Percentiles rank a stretch among this genome's conserved stretches.
Conservation (phyloP, 768 basidiomycete genomes). For the Mycena albidolilacea region DNA sequence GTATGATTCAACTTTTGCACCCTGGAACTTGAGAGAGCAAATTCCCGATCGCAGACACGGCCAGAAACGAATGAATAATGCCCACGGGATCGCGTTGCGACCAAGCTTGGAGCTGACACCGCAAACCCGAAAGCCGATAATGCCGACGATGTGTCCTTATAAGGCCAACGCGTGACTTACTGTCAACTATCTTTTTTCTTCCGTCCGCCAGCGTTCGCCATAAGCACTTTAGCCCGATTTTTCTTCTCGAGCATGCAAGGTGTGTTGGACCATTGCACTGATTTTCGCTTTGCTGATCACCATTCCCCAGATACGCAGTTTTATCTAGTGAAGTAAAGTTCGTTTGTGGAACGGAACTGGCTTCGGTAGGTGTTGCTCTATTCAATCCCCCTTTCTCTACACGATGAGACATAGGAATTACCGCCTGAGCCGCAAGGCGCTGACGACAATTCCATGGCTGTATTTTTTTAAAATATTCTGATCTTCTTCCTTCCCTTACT, state of each 20-base stretch:
- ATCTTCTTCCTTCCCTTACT: constrained; percentile 41
- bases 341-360: background rate
- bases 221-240: background rate
- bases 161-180: background rate
- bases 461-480: constrained; percentile 71
- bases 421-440: constrained; percentile 77
- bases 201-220: background rate
- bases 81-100: too few relatives aligned
- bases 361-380: background rate
- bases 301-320: background rate
- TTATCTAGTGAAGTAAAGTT: background rate
- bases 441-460: constrained; percentile 90
- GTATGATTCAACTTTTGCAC: too few relatives aligned
- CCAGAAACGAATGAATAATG: too few relatives aligned
- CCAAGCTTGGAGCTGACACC: background rate
- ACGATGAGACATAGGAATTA: constrained; percentile 86
- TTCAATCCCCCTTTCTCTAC: constrained; percentile 17
- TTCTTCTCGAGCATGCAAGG: background rate
- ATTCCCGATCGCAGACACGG: too few relatives aligned
- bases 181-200: background rate
- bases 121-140: background rate
- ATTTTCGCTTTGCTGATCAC: background rate
- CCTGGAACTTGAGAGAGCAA: too few relatives aligned
- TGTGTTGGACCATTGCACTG: too few relatives aligned
- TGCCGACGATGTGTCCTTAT: background rate